These are phyloP conservation scores for Fusarium sulawesiense DNA, from an alignment of 2,329 filamentous ascomycete species.

Conservation along the genomic window DNA sequence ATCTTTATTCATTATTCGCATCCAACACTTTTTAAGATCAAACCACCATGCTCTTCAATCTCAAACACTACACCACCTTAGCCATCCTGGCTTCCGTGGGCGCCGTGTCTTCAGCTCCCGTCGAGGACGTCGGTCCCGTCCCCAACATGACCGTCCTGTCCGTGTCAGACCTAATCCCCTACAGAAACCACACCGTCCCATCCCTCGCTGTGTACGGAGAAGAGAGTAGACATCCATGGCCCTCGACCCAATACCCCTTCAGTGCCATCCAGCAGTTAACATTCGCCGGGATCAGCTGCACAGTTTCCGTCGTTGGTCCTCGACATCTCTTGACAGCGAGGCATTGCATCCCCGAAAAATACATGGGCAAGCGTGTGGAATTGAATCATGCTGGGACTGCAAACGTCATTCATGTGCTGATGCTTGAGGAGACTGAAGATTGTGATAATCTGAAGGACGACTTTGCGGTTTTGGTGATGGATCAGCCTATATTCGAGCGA, in stretches of 20 bases:
- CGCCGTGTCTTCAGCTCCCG: background rate
- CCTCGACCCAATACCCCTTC: constrained; percentile 10
- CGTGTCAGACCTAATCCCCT: background rate
- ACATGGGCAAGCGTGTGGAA: background rate
- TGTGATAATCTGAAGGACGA: background rate
- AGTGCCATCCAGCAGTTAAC: background rate
- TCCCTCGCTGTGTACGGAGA: background rate
- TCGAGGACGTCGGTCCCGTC: background rate
- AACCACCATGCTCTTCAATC: background rate
- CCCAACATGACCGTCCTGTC: background rate
- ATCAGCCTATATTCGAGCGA: background rate
- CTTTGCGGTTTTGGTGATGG: background rate
- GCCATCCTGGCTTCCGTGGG: background rate
- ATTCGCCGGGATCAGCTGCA: background rate
- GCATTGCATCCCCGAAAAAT: background rate
- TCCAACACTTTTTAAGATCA: background rate
- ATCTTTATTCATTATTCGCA: background rate
- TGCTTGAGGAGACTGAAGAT: background rate
- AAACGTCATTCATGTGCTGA: background rate
- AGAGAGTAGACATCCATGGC: constrained; percentile 4
- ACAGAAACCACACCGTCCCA: background rate
- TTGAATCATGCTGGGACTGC: background rate
- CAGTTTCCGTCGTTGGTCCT: constrained; percentile 14
- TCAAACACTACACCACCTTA: background rate
- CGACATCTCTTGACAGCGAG: constrained; percentile 14